Evolutionary conservation across 169 alveolate species (phyloP).

Genomic region (Toxoplasma gondii): DNA sequence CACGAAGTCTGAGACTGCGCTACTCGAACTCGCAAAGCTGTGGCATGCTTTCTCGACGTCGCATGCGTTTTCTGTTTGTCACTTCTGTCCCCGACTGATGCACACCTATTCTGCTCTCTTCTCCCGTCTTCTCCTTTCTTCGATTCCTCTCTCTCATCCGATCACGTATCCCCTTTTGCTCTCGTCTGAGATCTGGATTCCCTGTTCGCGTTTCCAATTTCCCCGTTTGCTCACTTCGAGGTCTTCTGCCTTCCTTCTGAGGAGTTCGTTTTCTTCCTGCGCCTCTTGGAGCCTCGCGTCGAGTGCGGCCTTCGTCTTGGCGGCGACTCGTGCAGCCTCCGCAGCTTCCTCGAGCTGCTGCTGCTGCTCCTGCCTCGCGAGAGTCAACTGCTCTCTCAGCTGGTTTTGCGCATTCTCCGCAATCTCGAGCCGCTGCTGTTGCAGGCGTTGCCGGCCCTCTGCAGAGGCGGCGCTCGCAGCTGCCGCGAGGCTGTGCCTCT

Average conservation of each 20-base stretch:
- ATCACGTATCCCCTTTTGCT: too few relatives aligned
- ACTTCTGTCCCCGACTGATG: too few relatives aligned
- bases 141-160: too few relatives aligned
- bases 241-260: background rate
- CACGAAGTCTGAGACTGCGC: too few relatives aligned
- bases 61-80: too few relatives aligned
- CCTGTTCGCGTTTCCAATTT: too few relatives aligned
- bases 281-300: background rate
- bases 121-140: too few relatives aligned
- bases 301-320: background rate
- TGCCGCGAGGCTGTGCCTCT: conserved; percentile 55
- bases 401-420: conserved; percentile 51
- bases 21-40: too few relatives aligned
- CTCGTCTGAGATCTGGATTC: too few relatives aligned
- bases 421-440: conserved; percentile 54
- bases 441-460: conserved; percentile 45
- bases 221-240: background rate
- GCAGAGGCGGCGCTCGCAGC: conserved; percentile 55
- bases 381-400: conserved; percentile 51
- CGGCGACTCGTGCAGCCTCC: background rate
- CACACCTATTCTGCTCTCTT: too few relatives aligned
- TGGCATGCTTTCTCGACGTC: too few relatives aligned
- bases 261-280: background rate
- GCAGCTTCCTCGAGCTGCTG: conserved; percentile 30
- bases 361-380: conserved; percentile 47